Percentiles rank a stretch among this genome's conserved stretches.
These are phyloP conservation scores for Oxytropis ochrocephala DNA, from an alignment of 306 rosid species.

Conservation along the genomic window DNA sequence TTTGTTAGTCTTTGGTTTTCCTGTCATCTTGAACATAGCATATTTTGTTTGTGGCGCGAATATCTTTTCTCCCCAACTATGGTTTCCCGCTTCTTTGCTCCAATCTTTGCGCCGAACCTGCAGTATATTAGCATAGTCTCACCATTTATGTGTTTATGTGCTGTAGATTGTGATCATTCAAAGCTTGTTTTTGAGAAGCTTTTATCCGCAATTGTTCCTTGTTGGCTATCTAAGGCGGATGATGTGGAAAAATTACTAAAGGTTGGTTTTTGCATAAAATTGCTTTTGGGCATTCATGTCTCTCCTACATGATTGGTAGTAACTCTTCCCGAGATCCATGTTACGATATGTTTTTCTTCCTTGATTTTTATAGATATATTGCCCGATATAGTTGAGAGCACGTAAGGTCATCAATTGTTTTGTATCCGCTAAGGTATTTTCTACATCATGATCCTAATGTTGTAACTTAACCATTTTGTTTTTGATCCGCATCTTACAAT, in stretches of 20 bases:
- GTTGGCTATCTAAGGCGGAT: conserved; percentile 69
- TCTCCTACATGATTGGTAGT: neutral
- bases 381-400: conserved; percentile 78
- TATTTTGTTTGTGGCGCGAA: neutral
- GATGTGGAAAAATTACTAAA: conserved; percentile 56
- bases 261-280: conserved; percentile 39
- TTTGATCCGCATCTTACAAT: conserved; percentile 11
- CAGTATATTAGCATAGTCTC: neutral
- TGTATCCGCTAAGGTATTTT: conserved; percentile 59
- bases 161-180: conserved; percentile 74
- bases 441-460: neutral
- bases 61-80: neutral
- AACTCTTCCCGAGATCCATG: conserved; percentile 2
- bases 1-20: conserved; percentile 23
- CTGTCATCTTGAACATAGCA: neutral
- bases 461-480: neutral
- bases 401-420: conserved; percentile 56
- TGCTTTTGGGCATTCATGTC: neutral
- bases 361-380: conserved; percentile 58
- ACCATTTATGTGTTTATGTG: conserved; percentile 12
- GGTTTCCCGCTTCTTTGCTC: neutral
- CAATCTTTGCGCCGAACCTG: neutral
- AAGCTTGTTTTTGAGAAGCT: conserved; percentile 75
- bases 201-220: conserved; percentile 80
- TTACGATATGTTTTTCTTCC: conserved; percentile 21